Base-by-base conservation (phyloP, 1,284 basidiomycete genomes). In the Cystobasidium pallidum region DNA sequence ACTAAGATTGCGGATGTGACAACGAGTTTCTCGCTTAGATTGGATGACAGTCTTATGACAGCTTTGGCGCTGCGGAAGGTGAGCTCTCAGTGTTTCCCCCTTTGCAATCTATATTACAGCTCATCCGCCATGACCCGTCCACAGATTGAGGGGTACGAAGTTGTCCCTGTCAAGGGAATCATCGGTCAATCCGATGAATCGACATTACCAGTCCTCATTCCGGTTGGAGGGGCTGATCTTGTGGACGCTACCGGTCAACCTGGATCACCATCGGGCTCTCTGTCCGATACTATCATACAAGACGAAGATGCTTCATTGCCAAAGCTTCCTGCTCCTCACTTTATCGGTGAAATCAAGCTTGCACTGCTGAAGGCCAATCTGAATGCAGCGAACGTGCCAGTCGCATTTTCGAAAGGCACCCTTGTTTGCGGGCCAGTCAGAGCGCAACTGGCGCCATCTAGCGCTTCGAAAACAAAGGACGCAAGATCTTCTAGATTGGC, bases 141-240 rank as follows among this genome's bases (percentile, higher is more conserved):
- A 7, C 75, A 95, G 91, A 96, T 97, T 79, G 96, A 99, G 79
- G 95, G 96, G 78, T 98, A 94, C 80, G 93, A 98, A 80, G 90
- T 99, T 49, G 92, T 91, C 21, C 94, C 90, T 80, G 88, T 98
- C 47, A 88, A 88, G 36, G 95, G 94, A 30, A 87, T 90, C 30
- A 88, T 98, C 34, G 85, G 89, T 3, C 87, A 88, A 55, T 88
- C 91, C 61, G 88, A 91, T 11, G 93, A 89, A 74, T 92, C 92
- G n/a, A 83, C 83, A 7, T 81, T 86, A 7, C 85, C 85, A 0
- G 81, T 82, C 0, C 81, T 86, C 39, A 84, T 83, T 72, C 64
- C 72, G 17, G 21, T 47, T 17, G 24, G 41, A 15, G 36, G 32
- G 0, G 39, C 51, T 30, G 26, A 39, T 26, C 1, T 30, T 15